Evolutionary conservation across 306 rosid genomes (phyloP), one percentile per base, ranked within the genome.

Genomic region (Lablab purpureus): DNA sequence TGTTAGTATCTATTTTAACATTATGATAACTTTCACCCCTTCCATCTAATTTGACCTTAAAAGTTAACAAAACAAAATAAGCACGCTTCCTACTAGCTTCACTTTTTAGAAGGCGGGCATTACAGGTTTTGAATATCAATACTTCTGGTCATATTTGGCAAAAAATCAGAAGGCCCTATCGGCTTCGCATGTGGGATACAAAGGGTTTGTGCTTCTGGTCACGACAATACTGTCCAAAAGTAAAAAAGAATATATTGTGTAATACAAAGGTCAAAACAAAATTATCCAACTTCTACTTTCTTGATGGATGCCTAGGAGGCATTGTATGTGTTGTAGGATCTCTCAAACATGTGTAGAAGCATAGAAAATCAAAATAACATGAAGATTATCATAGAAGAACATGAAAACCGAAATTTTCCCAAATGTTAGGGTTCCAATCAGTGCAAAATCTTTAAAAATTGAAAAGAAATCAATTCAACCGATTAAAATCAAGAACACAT

Each of bases 211-310:
- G 30, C 28, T 22, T 56, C 12, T 18, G 59, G 59, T 52, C 12
- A 9, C 12, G 21, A 6, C 27, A 19, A 52, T 23, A 13, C 64
- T 22, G 14, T 52, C 13, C 59, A 19, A 52, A 14, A 9, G 59
- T 52, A 52, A 52, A 52, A 52, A 52, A 17, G 23, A 50, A 52
- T 11, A 43, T 21, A 27, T 12, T 32, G 8, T n/a, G 60, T 27
- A 75, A 75, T 32, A 59, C 19, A 12, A 27, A 28, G 0, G 14
- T 25, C 60, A 75, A 47, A 17, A 59, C 30, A 62, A 32, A 30
- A 63, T 17, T 46, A 63, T 19, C 43, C 37, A 63, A 62, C 80
- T 51, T n/a, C 19, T 51, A 18, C 7, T 49, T 51, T 51, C n/a
- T n/a, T n/a, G n/a, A n/a, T n/a, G n/a, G n/a, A n/a, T n/a, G n/a